Evolutionary conservation across 169 alveolate genomes (phyloP).

Genomic region (Cryptosporidium parvum): DNA sequence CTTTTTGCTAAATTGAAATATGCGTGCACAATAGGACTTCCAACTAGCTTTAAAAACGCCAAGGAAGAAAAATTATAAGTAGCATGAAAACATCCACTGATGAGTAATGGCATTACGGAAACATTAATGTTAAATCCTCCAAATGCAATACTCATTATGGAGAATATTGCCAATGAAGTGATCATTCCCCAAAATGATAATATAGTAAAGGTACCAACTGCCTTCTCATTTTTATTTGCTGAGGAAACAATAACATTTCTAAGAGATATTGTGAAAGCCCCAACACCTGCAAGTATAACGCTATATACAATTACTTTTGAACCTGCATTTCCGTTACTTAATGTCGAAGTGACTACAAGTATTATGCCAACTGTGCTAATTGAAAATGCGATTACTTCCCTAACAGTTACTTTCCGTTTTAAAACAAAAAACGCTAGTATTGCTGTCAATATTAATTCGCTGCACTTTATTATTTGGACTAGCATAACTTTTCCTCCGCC

Average conservation of each 20-base stretch:
- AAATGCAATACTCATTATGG: conserved; percentile 20
- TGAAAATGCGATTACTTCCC: conserved; percentile 62
- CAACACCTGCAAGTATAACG: conserved; percentile 69
- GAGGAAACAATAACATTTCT: conserved; percentile 75
- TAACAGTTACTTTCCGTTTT: conserved; percentile 34
- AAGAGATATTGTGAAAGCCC: conserved; percentile 73
- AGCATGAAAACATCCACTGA: conserved; percentile 74
- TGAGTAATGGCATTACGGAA: conserved; percentile 40
- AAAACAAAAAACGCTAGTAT: conserved; percentile 45
- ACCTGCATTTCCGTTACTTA: conserved; percentile 6
- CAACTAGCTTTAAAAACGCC: conserved; percentile 71
- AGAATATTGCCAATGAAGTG: conserved; percentile 44
- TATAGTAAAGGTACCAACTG: conserved; percentile 61
- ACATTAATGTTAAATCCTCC: conserved; percentile 40
- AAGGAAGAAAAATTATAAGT: conserved; percentile 74
- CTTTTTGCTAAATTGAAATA: conserved; percentile 74
- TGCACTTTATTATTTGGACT: conserved; percentile 77
- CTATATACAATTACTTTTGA: conserved; percentile 52
- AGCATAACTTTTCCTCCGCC: conserved; percentile 77
- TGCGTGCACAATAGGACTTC: conserved; percentile 75
- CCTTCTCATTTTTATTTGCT: conserved; percentile 66
- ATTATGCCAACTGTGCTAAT: conserved; percentile 67
- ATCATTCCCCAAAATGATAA: conserved; percentile 73
- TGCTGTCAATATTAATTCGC: conserved; percentile 75
- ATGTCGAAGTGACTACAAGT: conserved; percentile 67